Evolutionary conservation across 768 basidiomycete species (phyloP).

Genomic region (Rubroboletus pulcherrimus): DNA sequence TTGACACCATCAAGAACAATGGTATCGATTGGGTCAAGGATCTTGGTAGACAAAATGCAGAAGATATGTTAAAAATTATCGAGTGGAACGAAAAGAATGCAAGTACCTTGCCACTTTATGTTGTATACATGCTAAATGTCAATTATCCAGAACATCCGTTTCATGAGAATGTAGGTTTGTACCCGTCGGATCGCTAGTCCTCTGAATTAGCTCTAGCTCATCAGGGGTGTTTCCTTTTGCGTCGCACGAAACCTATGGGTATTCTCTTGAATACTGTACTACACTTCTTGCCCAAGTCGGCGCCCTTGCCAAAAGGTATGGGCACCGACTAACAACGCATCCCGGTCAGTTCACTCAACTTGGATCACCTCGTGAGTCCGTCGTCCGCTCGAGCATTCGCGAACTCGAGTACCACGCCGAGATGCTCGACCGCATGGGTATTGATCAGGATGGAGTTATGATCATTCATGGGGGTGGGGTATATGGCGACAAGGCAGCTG

Average conservation of each 20-base stretch:
- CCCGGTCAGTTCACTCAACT: conserved; percentile 86
- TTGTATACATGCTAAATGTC: background rate
- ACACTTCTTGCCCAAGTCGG: conserved; percentile 54
- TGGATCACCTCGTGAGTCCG: conserved; percentile 72
- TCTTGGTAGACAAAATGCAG: conserved; percentile 68
- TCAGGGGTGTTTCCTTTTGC: conserved; percentile 95
- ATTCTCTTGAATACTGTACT: conserved; percentile 73
- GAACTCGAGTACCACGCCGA: conserved; percentile 87
- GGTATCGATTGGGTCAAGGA: conserved; percentile 82
- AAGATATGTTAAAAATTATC: conserved; percentile 70
- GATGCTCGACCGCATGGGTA: conserved; percentile 81
- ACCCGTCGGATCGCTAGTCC: background rate
- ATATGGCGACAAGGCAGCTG: conserved; percentile 73
- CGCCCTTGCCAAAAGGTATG: conserved; percentile 60
- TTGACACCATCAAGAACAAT: conserved; percentile 75
- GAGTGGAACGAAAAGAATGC: conserved; percentile 91
- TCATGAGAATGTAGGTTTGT: conserved; percentile 59
- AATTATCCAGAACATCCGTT: conserved; percentile 58
- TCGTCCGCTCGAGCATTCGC: conserved; percentile 70
- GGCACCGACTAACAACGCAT: conserved; percentile 80
- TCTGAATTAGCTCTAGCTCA: conserved; percentile 37
- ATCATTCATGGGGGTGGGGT: conserved; percentile 85
- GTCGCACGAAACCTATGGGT: conserved; percentile 75
- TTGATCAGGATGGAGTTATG: conserved; percentile 83
- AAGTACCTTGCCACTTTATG: conserved; percentile 12